These are phyloP conservation scores for Alternaria panax DNA, from an alignment of 2,329 filamentous ascomycete species.

Conservation along the genomic window DNA sequence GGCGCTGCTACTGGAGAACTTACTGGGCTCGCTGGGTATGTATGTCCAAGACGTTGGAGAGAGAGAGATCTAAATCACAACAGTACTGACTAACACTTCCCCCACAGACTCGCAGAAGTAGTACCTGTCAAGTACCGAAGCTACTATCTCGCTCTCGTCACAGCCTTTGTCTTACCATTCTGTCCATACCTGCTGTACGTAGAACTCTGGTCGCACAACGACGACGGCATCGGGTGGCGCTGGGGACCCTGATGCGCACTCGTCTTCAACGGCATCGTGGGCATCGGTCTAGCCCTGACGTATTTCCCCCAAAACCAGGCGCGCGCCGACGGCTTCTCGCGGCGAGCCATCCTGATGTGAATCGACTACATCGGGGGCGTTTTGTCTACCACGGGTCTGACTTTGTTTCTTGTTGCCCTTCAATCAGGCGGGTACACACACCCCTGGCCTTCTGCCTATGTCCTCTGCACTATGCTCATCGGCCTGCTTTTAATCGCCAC, in stretches of 20 bases:
- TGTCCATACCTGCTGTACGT: conserved; percentile 45
- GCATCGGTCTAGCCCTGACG: conserved; percentile 38
- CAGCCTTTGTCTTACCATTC: conserved; percentile 47
- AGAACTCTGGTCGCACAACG: conserved; percentile 39
- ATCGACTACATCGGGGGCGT: conserved; percentile 19
- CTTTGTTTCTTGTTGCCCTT: conserved; percentile 50
- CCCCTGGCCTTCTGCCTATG: conserved; percentile 49
- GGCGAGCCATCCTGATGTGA: neutral
- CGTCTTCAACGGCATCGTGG: conserved; percentile 43
- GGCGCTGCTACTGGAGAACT: conserved; percentile 47
- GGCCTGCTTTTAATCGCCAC: conserved; percentile 40
- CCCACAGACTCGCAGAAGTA: conserved; percentile 40
- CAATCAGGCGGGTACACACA: conserved; percentile 52
- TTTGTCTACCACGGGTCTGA: conserved; percentile 43
- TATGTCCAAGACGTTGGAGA: neutral
- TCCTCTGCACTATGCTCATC: conserved; percentile 48
- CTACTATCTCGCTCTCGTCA: conserved; percentile 43
- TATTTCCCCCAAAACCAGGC: conserved; percentile 45
- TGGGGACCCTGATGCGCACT: conserved; percentile 48
- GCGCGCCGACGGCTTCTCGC: conserved; percentile 20
- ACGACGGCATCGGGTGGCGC: conserved; percentile 38
- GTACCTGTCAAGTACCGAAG: conserved; percentile 46
- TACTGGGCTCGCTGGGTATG: conserved; percentile 47
- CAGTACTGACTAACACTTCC: neutral
- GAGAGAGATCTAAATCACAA: neutral